Percentiles rank a stretch among this genome's conserved stretches.
Conservation (phyloP, 495 filamentous ascomycete genomes). For the Penicillium soppii region DNA sequence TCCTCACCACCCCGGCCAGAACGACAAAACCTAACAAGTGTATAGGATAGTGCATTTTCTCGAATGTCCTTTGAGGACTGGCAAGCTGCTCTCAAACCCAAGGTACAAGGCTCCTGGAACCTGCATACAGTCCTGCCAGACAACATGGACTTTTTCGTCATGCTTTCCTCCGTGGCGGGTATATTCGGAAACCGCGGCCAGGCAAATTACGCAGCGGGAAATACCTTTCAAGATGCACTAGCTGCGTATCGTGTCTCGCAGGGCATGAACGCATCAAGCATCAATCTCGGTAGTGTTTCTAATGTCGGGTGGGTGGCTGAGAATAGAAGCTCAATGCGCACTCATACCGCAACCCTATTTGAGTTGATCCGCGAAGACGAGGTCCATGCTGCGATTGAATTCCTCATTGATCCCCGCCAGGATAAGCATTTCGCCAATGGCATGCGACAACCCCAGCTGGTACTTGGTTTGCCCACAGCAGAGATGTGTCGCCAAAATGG, state of each 20-base stretch:
- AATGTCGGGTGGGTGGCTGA: constrained; percentile 56
- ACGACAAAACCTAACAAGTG: constrained; percentile 1
- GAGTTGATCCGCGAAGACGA: constrained; percentile 28
- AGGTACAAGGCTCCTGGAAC: constrained; percentile 31
- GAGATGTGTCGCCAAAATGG: constrained; percentile 24
- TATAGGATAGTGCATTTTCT: constrained; percentile 34
- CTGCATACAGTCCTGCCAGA: constrained; percentile 20
- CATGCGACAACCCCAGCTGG: constrained; percentile 13
- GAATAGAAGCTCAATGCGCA: constrained; percentile 17
- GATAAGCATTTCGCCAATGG: neutral
- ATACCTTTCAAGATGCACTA: constrained; percentile 44
- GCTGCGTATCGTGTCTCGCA: constrained; percentile 28
- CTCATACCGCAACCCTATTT: constrained; percentile 16
- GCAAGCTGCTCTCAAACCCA: constrained; percentile 21
- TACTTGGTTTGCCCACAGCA: constrained; percentile 23
- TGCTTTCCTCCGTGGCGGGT: constrained; percentile 38
- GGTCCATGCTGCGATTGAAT: constrained; percentile 29
- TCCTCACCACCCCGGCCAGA: neutral
- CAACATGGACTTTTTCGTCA: constrained; percentile 35
- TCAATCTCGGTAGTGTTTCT: constrained; percentile 56
- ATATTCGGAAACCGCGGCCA: constrained; percentile 45
- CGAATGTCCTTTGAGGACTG: constrained; percentile 38
- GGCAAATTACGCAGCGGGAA: constrained; percentile 55
- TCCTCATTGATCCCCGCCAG: constrained; percentile 23
- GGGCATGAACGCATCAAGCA: constrained; percentile 34